These are phyloP conservation scores for Jaenimonas drosophilae DNA, from an alignment of 208 protist species.

Conservation along the genomic window DNA sequence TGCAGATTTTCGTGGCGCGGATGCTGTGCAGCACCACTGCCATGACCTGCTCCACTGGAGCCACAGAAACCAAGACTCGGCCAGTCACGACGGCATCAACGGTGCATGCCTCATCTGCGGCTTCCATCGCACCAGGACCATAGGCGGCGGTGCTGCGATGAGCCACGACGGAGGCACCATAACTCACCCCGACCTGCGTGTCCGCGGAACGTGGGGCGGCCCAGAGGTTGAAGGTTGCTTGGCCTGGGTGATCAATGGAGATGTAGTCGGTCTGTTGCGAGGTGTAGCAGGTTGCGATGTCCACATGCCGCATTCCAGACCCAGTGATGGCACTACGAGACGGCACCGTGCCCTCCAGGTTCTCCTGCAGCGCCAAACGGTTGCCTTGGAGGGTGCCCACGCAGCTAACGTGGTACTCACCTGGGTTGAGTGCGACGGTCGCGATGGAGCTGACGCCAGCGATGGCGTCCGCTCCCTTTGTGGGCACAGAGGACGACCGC, in stretches of 20 bases:
- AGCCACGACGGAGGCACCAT: constrained; percentile 22
- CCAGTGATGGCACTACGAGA: constrained; percentile 21
- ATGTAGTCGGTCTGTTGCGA: constrained; percentile 44
- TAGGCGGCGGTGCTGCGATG: constrained; percentile 9
- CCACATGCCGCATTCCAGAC: constrained; percentile 16
- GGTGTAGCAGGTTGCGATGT: constrained; percentile 47
- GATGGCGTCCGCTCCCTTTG: constrained; percentile 11
- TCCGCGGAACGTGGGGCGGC: constrained; percentile 24
- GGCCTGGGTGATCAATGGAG: constrained; percentile 43
- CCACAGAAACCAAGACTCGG: constrained; percentile 47
- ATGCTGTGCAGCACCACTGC: constrained; percentile 42
- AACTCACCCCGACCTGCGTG: constrained; percentile 21
- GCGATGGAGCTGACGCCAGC: constrained; percentile 22
- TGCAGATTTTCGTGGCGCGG: constrained; percentile 45
- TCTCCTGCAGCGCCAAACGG: constrained; percentile 37
- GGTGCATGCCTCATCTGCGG: constrained; percentile 13
- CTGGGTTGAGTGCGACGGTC: constrained; percentile 39
- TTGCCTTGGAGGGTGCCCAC: constrained; percentile 58
- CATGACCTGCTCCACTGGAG: constrained; percentile 42
- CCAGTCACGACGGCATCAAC: constrained; percentile 56
- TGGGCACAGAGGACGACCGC: too few species aligned
- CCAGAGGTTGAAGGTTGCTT: constrained; percentile 71
- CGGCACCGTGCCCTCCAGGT: constrained; percentile 46
- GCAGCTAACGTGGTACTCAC: constrained; percentile 73
- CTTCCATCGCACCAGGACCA: constrained; percentile 5